Base-by-base conservation (phyloP, 2,329 filamentous ascomycete species). In the Colletotrichum horii region DNA sequence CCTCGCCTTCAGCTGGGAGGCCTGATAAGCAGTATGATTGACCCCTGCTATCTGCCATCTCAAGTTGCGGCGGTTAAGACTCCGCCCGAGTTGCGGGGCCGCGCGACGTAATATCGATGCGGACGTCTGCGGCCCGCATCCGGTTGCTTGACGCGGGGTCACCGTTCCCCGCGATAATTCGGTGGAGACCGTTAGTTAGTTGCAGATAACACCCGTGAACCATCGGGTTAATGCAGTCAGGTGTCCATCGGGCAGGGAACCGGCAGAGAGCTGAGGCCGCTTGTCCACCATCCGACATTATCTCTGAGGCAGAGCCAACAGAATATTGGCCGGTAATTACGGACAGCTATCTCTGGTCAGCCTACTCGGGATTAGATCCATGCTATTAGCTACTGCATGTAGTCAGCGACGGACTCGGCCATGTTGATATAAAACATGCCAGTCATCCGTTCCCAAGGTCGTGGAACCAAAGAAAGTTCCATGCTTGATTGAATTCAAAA, bases 91-190 rank as follows among this genome's bases (percentile, higher is more conserved):
- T 34, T 24, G n/a, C 26, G 26, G 24, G 48, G 66, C 65, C 48
- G 38, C 43, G 32, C 24, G 19, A 62, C 32, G 55, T 14, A 56
- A 48, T 73, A 73, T 69, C 71, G 16, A 28, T 73, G 71, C 71
- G 71, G 71, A 73, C 30, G 66, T 73, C 38, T 73, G 56, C 30
- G 34, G 56, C 60, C 71, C 71, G 55, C 71, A 38, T 55, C 30
- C 30, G 38, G 56, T 28, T 19, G 48, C 36, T 22, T 36, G 38
- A 60, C 36, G 38, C 71, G 71, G 24, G 32, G 55, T 60, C 14
- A 16, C 30, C 4, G 24, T 36, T n/a, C 55, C 24, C 32, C 66
- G 36, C 52, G 52, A 28, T 32, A 24, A 67, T 6, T 22, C 26
- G n/a, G 26, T 43, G 28, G 43, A 61, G 43, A 32, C 26, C n/a